These are phyloP conservation scores for Pseudomonodictys pantanalensis DNA, from an alignment of 495 filamentous ascomycete genomes.

Conservation along the genomic window DNA sequence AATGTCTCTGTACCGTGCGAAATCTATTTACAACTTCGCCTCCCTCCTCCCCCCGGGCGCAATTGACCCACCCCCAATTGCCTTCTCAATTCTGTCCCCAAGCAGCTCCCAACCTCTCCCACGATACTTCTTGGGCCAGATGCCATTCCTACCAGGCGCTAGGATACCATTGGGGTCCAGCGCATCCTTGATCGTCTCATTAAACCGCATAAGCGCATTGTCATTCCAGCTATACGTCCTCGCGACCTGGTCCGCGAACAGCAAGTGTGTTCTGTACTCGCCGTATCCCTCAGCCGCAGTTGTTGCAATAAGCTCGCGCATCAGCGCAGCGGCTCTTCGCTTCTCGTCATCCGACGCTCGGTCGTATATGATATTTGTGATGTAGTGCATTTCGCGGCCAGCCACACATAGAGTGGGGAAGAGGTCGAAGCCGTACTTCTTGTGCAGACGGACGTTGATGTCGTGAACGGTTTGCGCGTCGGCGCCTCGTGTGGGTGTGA, in stretches of 20 bases:
- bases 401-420: conserved; percentile 53
- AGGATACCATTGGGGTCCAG: conserved; percentile 60
- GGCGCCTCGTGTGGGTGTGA: conserved; percentile 50
- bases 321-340: conserved; percentile 44
- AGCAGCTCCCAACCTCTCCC: conserved; percentile 43
- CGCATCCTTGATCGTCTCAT: conserved; percentile 55
- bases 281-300: conserved; percentile 53
- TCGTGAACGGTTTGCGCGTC: conserved; percentile 50
- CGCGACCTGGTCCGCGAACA: conserved; percentile 57
- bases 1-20: neutral
- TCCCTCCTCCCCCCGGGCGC: no score
- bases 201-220: conserved; percentile 38
- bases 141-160: conserved; percentile 54
- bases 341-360: conserved; percentile 43
- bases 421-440: conserved; percentile 50
- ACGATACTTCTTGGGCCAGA: conserved; percentile 55
- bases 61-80: conserved; percentile 23
- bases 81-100: conserved; percentile 14
- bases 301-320: conserved; percentile 47
- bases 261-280: conserved; percentile 58
- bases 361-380: conserved; percentile 57
- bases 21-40: conserved; percentile 10
- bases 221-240: neutral
- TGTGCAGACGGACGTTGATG: conserved; percentile 43
- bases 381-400: conserved; percentile 58